phyloP scores from a whole-genome alignment of 768 basidiomycete genomes.

The Serendipita sp. region DNA sequence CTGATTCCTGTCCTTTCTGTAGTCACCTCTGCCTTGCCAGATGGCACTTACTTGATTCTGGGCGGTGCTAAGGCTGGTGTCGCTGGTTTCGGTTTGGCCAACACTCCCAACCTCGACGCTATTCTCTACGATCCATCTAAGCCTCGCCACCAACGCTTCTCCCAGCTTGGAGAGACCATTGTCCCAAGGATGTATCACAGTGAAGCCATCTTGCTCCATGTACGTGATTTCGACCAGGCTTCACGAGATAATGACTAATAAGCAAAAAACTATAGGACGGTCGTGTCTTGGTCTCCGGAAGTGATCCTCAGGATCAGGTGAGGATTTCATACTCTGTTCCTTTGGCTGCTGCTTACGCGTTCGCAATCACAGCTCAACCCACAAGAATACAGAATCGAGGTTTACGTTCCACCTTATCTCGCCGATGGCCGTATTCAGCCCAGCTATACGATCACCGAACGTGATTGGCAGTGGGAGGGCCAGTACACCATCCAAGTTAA shows the following conservation, averaged over 20 bases:
- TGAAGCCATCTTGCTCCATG: slow-evolving; percentile 14
- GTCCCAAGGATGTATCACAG: slow-evolving; percentile 17
- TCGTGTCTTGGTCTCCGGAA: slow-evolving; percentile 15
- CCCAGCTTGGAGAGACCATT: slow-evolving; percentile 15
- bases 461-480: slow-evolving; percentile 51
- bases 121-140: slow-evolving; percentile 54
- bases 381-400: slow-evolving; percentile 15
- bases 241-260: background rate
- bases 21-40: slow-evolving; percentile 13
- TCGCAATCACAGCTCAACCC: slow-evolving; percentile 11
- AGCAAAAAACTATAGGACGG: slow-evolving; percentile 10
- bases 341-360: background rate
- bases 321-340: background rate
- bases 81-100: slow-evolving; percentile 16
- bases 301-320: slow-evolving; percentile 12
- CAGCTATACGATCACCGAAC: slow-evolving; percentile 30
- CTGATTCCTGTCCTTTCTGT: too few species aligned
- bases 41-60: slow-evolving; percentile 13
- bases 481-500: slow-evolving; percentile 35
- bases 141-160: slow-evolving; percentile 47
- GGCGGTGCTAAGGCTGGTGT: slow-evolving; percentile 14
- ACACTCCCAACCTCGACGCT: slow-evolving; percentile 34
- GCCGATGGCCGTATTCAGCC: slow-evolving; percentile 14
- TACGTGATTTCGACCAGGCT: background rate
- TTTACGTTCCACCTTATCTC: slow-evolving; percentile 15